These are phyloP conservation scores for Wickerhamomyces strasburgensis DNA, from an alignment of 805 yeast species.

Conservation along the genomic window DNA sequence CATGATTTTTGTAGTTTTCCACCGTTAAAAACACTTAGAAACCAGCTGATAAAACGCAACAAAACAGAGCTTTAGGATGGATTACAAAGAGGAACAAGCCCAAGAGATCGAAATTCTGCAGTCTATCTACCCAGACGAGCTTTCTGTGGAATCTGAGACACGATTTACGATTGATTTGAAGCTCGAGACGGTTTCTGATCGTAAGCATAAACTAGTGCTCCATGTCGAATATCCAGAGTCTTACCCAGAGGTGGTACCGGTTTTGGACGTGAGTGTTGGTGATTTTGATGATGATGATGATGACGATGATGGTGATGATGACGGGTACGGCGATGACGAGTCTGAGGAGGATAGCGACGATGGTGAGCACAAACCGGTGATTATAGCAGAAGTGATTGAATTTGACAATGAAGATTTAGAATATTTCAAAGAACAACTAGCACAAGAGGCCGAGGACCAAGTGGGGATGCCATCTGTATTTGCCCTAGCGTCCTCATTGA, in stretches of 20 bases:
- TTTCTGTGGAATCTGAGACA: constrained; percentile 33
- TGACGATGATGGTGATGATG: constrained; percentile 21
- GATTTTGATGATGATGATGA: constrained; percentile 26
- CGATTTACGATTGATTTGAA: constrained; percentile 53
- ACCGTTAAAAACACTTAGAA: neutral
- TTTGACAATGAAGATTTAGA: constrained; percentile 46
- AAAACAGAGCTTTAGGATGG: constrained; percentile 43
- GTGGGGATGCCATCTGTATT: constrained; percentile 91
- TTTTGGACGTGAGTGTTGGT: constrained; percentile 38
- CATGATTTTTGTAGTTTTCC: neutral
- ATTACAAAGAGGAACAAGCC: constrained; percentile 72
- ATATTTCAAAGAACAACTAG: constrained; percentile 35
- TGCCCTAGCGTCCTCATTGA: constrained; percentile 67
- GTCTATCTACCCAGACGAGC: constrained; percentile 91
- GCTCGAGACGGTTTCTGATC: constrained; percentile 64
- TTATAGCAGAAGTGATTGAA: constrained; percentile 53
- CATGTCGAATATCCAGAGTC: constrained; percentile 67
- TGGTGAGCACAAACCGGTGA: constrained; percentile 43
- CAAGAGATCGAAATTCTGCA: constrained; percentile 89
- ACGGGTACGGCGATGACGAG: constrained; percentile 34
- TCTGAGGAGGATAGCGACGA: constrained; percentile 40
- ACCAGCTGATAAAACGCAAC: neutral
- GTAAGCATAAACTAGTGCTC: constrained; percentile 51
- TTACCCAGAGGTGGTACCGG: constrained; percentile 81
- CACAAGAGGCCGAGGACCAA: constrained; percentile 66